Percentiles rank a stretch among this genome's conserved stretches.
These are phyloP conservation scores for Nigrograna mackinnonii DNA, from an alignment of 2,329 filamentous ascomycete genomes.

Conservation along the genomic window DNA sequence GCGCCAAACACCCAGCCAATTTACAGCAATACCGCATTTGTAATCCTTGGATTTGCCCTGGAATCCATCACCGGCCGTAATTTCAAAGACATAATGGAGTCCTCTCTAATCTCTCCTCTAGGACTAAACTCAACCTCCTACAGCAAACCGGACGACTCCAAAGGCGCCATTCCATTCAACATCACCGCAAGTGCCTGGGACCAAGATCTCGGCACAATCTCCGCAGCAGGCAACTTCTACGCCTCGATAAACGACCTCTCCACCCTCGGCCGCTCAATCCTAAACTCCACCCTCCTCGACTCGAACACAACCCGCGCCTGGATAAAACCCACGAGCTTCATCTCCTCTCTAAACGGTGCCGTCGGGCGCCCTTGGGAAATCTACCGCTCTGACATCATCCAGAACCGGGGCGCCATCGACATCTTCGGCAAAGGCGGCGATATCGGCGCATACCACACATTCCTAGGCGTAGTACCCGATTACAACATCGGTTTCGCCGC, in stretches of 20 bases:
- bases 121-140: slow-evolving; percentile 48
- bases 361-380: slow-evolving; percentile 46
- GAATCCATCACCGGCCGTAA: slow-evolving; percentile 48
- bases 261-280: slow-evolving; percentile 42
- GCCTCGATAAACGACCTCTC: slow-evolving; percentile 40
- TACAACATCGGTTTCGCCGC: slow-evolving; percentile 48
- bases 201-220: slow-evolving; percentile 3
- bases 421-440: slow-evolving; percentile 49
- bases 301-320: slow-evolving; percentile 40
- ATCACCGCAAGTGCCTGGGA: not conserved
- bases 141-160: slow-evolving; percentile 14
- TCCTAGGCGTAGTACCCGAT: slow-evolving; percentile 48
- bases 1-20: slow-evolving; percentile 48
- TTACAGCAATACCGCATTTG: slow-evolving; percentile 56
- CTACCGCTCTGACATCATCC: slow-evolving; percentile 25
- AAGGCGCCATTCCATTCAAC: slow-evolving; percentile 13
- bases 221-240: slow-evolving; percentile 35
- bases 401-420: slow-evolving; percentile 24
- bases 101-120: slow-evolving; percentile 47
- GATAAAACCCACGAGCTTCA: slow-evolving; percentile 47
- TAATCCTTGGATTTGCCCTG: slow-evolving; percentile 50
- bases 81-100: slow-evolving; percentile 44
- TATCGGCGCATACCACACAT: slow-evolving; percentile 42
- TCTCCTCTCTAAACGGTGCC: slow-evolving; percentile 34
- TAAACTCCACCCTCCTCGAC: slow-evolving; percentile 40